Conservation (phyloP, 768 basidiomycete genomes). For the Nidularia pulvinata region DNA sequence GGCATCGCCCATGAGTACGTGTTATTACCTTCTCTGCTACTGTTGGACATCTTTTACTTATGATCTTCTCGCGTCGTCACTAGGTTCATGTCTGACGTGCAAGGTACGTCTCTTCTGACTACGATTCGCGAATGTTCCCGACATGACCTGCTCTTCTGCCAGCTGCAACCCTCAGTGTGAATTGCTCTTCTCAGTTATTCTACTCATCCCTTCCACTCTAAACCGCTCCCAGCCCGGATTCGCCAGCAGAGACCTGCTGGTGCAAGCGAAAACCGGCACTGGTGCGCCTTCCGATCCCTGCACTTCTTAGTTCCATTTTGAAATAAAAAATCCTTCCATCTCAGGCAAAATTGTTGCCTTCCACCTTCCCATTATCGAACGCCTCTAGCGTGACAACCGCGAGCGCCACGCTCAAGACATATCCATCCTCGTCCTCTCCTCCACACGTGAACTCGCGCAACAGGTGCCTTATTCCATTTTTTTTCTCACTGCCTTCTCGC, state of each 20-base stretch:
- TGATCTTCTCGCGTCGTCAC: not conserved
- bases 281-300: slow-evolving; percentile 28
- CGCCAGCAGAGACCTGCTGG: slow-evolving; percentile 40
- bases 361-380: slow-evolving; percentile 71
- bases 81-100: slow-evolving; percentile 46
- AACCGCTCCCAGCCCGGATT: slow-evolving; percentile 38
- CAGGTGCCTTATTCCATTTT: no score
- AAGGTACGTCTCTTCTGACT: slow-evolving; percentile 34
- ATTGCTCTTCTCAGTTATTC: no score
- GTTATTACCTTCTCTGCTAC: not conserved
- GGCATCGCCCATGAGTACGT: slow-evolving; percentile 43
- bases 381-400: slow-evolving; percentile 40
- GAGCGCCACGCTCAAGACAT: slow-evolving; percentile 25
- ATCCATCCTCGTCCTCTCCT: slow-evolving; percentile 67
- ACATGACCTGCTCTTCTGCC: no score
- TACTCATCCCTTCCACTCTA: no score
- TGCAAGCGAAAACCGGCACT: slow-evolving; percentile 61
- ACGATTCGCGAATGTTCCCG: no score
- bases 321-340: not conserved
- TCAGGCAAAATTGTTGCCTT: slow-evolving; percentile 74
- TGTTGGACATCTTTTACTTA: not conserved
- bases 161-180: no score
- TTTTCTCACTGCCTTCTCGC: no score
- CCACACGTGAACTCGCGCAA: slow-evolving; percentile 73
- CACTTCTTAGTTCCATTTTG: not conserved